These are phyloP conservation scores for Pichia cactophila DNA, from an alignment of 1,139 yeast genomes.

Conservation along the genomic window DNA sequence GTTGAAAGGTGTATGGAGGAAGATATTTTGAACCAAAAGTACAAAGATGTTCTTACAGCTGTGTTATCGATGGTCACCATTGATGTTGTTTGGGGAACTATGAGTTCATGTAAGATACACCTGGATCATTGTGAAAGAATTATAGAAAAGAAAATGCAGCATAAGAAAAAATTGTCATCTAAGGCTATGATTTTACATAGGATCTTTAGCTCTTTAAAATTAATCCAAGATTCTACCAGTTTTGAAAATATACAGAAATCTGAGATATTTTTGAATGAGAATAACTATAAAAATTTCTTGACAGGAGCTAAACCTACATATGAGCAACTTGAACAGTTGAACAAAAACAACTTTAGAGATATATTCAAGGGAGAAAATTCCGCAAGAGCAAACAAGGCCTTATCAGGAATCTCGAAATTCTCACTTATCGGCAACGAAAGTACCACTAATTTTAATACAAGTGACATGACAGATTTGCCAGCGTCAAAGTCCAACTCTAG, in stretches of 20 bases:
- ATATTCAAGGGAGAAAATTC: conserved; percentile 18
- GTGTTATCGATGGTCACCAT: conserved; percentile 82
- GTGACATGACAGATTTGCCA: conserved; percentile 1
- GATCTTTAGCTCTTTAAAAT: conserved; percentile 65
- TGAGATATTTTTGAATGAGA: conserved; percentile 29
- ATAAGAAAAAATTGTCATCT: conserved; percentile 59
- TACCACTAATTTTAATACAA: not conserved
- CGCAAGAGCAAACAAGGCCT: not conserved
- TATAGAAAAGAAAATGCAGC: conserved; percentile 59
- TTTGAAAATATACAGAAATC: conserved; percentile 35
- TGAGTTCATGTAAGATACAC: conserved; percentile 77
- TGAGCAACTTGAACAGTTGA: conserved; percentile 21
- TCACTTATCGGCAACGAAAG: not conserved
- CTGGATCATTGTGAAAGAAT: conserved; percentile 71
- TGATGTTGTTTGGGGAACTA: conserved; percentile 87
- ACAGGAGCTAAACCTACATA: conserved; percentile 24
- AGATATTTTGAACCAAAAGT: conserved; percentile 49
- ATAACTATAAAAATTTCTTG: conserved; percentile 26
- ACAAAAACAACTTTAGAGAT: conserved; percentile 19
- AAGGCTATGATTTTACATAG: conserved; percentile 75
- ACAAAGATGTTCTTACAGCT: conserved; percentile 79
- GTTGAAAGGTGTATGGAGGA: conserved; percentile 51
- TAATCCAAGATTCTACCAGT: conserved; percentile 69
- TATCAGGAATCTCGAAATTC: not conserved
- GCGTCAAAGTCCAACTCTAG: conserved; percentile 3